Evolutionary conservation across 805 yeast species (phyloP), one percentile per base, ranked within the genome.

Genomic region (Saccharomyces jurei): DNA sequence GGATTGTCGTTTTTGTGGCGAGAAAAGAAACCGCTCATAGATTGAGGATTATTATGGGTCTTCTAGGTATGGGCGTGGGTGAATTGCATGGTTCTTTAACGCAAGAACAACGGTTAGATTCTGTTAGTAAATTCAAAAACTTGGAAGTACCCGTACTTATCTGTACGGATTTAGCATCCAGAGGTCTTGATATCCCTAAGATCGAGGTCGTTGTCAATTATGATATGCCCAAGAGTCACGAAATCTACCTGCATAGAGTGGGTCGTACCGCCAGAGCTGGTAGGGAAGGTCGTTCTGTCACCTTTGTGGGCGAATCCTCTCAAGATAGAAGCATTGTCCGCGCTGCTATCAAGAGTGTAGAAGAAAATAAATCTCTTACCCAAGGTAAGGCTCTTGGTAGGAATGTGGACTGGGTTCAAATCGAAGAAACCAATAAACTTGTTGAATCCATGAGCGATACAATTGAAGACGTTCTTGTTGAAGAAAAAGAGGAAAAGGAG

Each of bases 221-320:
- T 71, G 99, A 94, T 67, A 89, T 94, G 95, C 99, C 99, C 51
- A 88, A 89, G 70, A 78, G 87, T 30, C 85, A 87, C 65, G 99
- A 94, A 60, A 81, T 92, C 41, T 94, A 94, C 71, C 77, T 94
- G 64, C 99, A 94, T 74, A 87, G 99, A 77, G 97, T 94, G 56
- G 99, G 99, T 73, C 88, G 99, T 80, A 94, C 98, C 53, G 99
- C 99, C 9, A 89, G 99, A 81, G 99, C 97, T 51, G 98, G 98
- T 22, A 82, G 98, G 73, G 89, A 87, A 52, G 99, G 99, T 79
- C 81, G 81, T 54, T 87, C 97, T 48, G 86, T 94, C 46, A 85
- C 97, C 2, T 83, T 94, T 71, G 99, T 94, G 13, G 97, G 98
- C 17, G 99, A 94, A 68, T 76, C 87, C 0, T 76, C 89, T n/a